Percentiles rank a stretch among this genome's conserved stretches.
phyloP scores from a whole-genome alignment of 148 eudicot species.

The Camellia granthamiana region DNA sequence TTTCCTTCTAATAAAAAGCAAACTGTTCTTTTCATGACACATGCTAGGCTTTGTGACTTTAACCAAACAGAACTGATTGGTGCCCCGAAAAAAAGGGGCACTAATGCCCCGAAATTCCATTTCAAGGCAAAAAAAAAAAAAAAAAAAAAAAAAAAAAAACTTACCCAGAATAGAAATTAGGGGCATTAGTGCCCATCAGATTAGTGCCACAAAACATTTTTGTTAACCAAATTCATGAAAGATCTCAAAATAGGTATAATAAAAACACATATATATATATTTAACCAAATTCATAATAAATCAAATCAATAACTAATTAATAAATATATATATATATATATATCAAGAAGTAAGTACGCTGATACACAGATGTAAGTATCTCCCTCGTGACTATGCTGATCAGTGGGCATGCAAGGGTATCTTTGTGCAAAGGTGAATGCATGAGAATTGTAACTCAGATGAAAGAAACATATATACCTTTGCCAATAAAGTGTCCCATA shows the following conservation, averaged over 20 bases:
- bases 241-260: background rate
- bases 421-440: constrained; percentile 11
- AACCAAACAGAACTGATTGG: too few species aligned
- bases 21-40: too few species aligned
- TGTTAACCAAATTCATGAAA: background rate
- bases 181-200: too few species aligned
- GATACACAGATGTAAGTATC: background rate
- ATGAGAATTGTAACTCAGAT: background rate
- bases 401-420: background rate
- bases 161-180: too few species aligned
- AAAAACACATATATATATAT: background rate
- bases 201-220: too few species aligned
- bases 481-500: constrained; percentile 95
- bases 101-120: too few species aligned
- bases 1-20: background rate
- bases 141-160: too few species aligned
- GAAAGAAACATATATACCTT: constrained; percentile 45
- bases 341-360: background rate
- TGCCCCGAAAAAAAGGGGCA: too few species aligned
- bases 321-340: background rate
- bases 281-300: background rate
- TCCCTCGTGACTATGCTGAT: background rate
- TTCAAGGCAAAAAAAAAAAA: too few species aligned
- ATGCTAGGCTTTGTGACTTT: background rate
- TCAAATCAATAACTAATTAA: background rate